Conservation (phyloP, 257 asterid species). For the Voacanga thouarsii region DNA sequence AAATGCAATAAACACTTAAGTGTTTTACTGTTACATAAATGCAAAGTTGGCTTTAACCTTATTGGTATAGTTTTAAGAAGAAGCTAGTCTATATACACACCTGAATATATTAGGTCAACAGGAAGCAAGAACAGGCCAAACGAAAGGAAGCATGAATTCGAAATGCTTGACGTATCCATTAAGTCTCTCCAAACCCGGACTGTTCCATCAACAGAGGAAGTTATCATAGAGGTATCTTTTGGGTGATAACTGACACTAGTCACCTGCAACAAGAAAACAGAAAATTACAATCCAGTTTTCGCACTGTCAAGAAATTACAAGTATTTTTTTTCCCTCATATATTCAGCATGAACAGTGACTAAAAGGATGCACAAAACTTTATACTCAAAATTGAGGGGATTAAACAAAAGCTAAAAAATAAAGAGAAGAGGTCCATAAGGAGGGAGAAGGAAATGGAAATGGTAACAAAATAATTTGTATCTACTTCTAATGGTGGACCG, state of each 20-base stretch:
- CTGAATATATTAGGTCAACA: slow-evolving; percentile 3
- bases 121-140: neutral
- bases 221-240: slow-evolving; percentile 77
- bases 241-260: slow-evolving; percentile 96
- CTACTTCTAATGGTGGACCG: neutral
- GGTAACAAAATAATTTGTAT: neutral
- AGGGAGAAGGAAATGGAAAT: neutral
- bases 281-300: neutral
- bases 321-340: neutral
- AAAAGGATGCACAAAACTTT: neutral
- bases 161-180: slow-evolving; percentile 13
- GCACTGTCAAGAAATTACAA: neutral
- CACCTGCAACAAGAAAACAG: slow-evolving; percentile 48
- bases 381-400: neutral
- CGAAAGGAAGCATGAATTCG: neutral
- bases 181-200: slow-evolving; percentile 85
- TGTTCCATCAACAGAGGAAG: slow-evolving; percentile 88
- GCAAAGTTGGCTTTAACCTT: neutral
- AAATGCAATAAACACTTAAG: neutral
- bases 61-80: neutral
- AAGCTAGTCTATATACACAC: neutral
- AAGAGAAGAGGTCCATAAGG: neutral
- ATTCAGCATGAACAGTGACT: neutral
- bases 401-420: neutral
- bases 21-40: neutral